Base-by-base conservation (phyloP, 1,284 basidiomycete species). In the Cryptococcus floricola region DNA sequence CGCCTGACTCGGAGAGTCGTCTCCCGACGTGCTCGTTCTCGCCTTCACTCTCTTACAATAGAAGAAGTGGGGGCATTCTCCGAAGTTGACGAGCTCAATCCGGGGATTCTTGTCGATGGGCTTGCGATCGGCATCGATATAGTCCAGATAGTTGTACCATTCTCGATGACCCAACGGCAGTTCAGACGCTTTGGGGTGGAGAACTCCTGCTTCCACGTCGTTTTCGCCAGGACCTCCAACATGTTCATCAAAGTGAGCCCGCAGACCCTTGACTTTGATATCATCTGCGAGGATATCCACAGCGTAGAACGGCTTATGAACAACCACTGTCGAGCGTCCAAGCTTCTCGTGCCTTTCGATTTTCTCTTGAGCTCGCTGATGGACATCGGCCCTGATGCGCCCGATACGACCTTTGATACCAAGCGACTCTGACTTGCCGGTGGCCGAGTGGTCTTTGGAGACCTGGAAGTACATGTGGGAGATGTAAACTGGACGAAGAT, bases 271-370 rank as follows among this genome's bases (percentile, higher is more conserved):
- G 45, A 97, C 78, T 57, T 92, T 87, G 39, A 95, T 77, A 7
- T 85, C 83, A 67, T 86, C 86, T 65, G 92, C 79, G 38, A 91
- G 84, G 7, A 95, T 83, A 75, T 97, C 92, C 37, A 88, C 88
- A n/a, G 91, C 88, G 69, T 93, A 92, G 77, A 98, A 92, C 2
- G 89, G 85, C 73, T 96, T 97, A 76, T 89, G 88, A 0, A 60
- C 61, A 39, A 71, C 59, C 19, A 60, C 64, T 47, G 63, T 71
- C 9, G 59, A 61, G 12, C 63, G 53, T 1, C 64, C 45, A 16
- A 74, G 63, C 31, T 63, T 58, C 49, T 81, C 81, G 50, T 68
- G 59, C 31, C 64, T 61, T 23, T 53, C 23, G n/a, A 49, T 65
- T 54, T 75, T 78, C 77, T 95, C 91, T 74, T 95, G 88, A 62